Evolutionary conservation across 768 basidiomycete genomes (phyloP), one percentile per base, ranked within the genome.

Genomic region (Mrakia frigida): DNA sequence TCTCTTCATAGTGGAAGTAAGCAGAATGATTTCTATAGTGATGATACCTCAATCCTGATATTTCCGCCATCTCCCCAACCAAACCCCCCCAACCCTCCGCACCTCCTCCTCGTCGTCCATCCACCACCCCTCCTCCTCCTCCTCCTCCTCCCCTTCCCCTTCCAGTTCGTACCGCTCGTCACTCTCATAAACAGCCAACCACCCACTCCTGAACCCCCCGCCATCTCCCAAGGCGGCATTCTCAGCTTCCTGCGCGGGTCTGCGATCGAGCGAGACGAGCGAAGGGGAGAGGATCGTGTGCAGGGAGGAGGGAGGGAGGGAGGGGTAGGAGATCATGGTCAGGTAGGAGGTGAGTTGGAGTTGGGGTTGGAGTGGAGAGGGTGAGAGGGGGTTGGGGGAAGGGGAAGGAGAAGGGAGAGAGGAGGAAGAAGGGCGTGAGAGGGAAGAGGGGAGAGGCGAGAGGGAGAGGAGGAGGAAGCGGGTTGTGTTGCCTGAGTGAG

Each of bases 351-450:
- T 35, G 14, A 16, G 5, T 2, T 10, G 25, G 65, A 21, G 37
- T 11, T n/a, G 25, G 23, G 65, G 37, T 4, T n/a, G 37, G 39
- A 68, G 35, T 37, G 63, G 63, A 2, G n/a, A 11, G 21, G 2
- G 37, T 13, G 63, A 65, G 23, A 73, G 60, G 41, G 61, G 23
- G n/a, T n/a, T n/a, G n/a, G n/a, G 63, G 73, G 60, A 73, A 73
- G 25, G 63, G 73, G 33, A 25, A 7, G 39, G 46, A 11, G 14
- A 10, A 39, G 41, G 10, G 37, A 1, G 28, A 28, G 56, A 6
- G 14, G 25, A 39, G 31, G 1, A 5, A 14, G 60, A 41, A 63
- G n/a, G 21, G 52, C 25, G 56, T 18, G 56, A 56, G 56, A 56
- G 56, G 25, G 13, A 46, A 28, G 5, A 28, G 56, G 56, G 23